A percentile compares a stretch with the other conserved stretches of the same genome.
phyloP scores from a whole-genome alignment of 1,284 basidiomycete genomes.

The Exsudoporus floridanus region DNA sequence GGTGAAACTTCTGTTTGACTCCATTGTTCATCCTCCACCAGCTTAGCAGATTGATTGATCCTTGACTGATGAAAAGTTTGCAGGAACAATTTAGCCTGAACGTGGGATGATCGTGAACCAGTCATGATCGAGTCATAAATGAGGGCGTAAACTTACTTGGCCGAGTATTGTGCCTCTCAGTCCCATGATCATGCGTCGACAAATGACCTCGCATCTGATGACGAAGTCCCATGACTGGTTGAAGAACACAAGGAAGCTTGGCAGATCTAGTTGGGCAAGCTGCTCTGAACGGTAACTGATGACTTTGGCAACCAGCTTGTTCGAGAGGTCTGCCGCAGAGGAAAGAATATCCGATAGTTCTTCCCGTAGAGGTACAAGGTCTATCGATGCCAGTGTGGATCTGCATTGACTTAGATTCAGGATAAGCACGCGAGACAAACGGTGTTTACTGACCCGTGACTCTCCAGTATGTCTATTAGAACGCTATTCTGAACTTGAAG shows the following conservation, averaged over 20 bases:
- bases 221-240: conserved; percentile 89
- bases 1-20: conserved; percentile 70
- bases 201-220: conserved; percentile 80
- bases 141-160: conserved; percentile 51
- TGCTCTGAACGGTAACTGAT: conserved; percentile 76
- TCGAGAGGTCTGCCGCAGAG: conserved; percentile 81
- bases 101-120: not conserved
- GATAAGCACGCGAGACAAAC: not conserved
- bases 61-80: conserved; percentile 83
- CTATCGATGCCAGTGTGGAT: conserved; percentile 38
- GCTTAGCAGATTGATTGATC: conserved; percentile 80
- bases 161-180: conserved; percentile 80
- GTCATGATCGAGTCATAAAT: not conserved
- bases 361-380: conserved; percentile 50
- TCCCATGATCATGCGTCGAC: conserved; percentile 88
- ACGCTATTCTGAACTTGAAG: conserved; percentile 66
- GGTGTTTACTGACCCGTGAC: conserved; percentile 41
- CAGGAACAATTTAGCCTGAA: conserved; percentile 83
- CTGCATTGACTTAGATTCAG: conserved; percentile 24
- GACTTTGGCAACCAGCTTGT: conserved; percentile 77
- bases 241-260: conserved; percentile 81
- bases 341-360: conserved; percentile 74
- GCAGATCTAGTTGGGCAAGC: conserved; percentile 70
- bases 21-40: conserved; percentile 93
- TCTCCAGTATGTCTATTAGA: conserved; percentile 60